Evolutionary conservation across 352 stramenopile genomes (phyloP).

Genomic region (Phytophthora litchii): DNA sequence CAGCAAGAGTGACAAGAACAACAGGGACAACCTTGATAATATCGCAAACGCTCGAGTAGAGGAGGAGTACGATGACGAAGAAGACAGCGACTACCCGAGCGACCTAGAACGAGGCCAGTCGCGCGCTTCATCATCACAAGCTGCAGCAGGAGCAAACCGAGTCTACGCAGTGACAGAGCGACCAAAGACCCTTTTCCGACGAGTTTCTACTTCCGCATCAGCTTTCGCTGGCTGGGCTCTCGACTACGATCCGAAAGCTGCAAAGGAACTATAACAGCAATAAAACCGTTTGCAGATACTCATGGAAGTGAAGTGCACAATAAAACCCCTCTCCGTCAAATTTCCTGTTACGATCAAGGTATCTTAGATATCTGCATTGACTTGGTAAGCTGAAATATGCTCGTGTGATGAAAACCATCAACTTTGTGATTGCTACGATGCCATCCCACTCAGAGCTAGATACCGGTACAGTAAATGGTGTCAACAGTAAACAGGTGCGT

Average conservation of each 20-base stretch:
- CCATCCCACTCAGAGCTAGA: no score
- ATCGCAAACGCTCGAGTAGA: constrained; percentile 22
- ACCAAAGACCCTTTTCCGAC: constrained; percentile 33
- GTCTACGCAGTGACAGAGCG: constrained; percentile 35
- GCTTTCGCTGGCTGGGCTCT: constrained; percentile 38
- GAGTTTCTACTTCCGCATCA: constrained; percentile 29
- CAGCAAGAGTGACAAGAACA: constrained; percentile 20
- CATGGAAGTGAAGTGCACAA: no score
- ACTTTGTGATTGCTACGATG: no score
- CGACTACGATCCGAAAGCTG: constrained; percentile 34
- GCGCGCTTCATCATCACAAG: constrained; percentile 20
- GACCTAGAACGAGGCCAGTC: constrained; percentile 16
- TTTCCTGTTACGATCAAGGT: no score
- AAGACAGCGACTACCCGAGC: constrained; percentile 21
- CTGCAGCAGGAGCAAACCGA: constrained; percentile 9
- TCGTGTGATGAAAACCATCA: no score
- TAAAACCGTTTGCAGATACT: background rate
- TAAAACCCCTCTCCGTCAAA: no score
- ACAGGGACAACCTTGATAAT: constrained; percentile 22
- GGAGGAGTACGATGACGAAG: constrained; percentile 31
- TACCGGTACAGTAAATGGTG: no score
- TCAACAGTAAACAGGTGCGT: constrained; percentile 9
- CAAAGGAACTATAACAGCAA: constrained; percentile 13
- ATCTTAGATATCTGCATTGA: no score
- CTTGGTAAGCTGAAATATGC: no score